Conservation (phyloP, 805 yeast genomes). For the Vanderwaltozyma polyspora region DNA sequence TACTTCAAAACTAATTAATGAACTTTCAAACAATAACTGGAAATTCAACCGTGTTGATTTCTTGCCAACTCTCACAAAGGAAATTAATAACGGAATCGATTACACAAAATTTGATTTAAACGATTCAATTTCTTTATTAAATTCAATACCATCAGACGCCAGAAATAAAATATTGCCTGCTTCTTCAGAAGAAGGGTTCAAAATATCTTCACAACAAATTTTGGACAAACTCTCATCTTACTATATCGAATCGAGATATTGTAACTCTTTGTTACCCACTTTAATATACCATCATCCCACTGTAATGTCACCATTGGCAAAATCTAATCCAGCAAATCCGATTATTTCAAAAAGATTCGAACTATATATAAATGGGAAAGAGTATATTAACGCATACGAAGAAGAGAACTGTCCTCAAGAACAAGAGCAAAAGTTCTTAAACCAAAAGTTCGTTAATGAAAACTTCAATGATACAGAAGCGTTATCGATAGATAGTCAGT, state of each 20-base stretch:
- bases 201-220: conserved; percentile 42
- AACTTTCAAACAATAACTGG: conserved; percentile 12
- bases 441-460: conserved; percentile 42
- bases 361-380: conserved; percentile 67
- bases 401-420: conserved; percentile 83
- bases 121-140: conserved; percentile 12
- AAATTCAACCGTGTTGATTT: conserved; percentile 25
- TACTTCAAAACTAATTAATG: background rate
- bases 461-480: conserved; percentile 48
- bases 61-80: conserved; percentile 19
- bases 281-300: conserved; percentile 78
- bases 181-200: background rate
- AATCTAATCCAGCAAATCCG: conserved; percentile 36
- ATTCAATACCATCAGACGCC: conserved; percentile 6
- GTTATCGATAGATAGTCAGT: conserved; percentile 59
- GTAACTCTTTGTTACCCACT: conserved; percentile 43
- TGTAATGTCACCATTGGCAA: conserved; percentile 77
- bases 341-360: conserved; percentile 64
- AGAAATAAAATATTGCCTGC: conserved; percentile 2
- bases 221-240: conserved; percentile 52
- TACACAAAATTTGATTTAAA: conserved; percentile 25
- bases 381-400: conserved; percentile 86
- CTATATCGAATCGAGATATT: conserved; percentile 52
- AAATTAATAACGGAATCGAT: conserved; percentile 11
- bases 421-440: conserved; percentile 52